Evolutionary conservation across 495 filamentous ascomycete species (phyloP), one percentile per base, ranked within the genome.

Genomic region (Neurospora sp.): DNA sequence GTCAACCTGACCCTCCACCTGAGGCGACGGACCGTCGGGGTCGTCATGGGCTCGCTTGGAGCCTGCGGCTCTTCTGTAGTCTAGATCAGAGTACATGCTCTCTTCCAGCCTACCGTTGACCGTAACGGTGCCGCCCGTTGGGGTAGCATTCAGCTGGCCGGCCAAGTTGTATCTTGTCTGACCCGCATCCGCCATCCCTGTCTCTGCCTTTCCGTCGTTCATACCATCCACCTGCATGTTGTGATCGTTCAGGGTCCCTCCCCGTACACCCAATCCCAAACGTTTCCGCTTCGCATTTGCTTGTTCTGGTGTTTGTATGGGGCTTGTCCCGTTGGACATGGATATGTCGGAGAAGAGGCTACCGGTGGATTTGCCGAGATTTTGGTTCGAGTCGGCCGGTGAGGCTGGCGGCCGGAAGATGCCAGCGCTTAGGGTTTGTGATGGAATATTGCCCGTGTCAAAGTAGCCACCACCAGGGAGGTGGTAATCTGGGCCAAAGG

Each of bases 361-460:
- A 27, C 82, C 81, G 10, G 89, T 88, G 10, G 89, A 89, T 73
- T 82, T 83, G 16, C 80, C 78, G 6, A 87, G 82, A 75, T 90
- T 88, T 10, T 90, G 89, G 37, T 84, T 88, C 9, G 89, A 88
- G 3, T 88, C 83, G 5, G 90, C 89, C 5, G 89, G 86, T 18
- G 91, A 88, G n/a, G 82, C 79, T 5, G 92, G 91, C 3, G 91
- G 87, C 73, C 89, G 91, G 79, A 93, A 94, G 76, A 94, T 81
- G 79, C 87, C 79, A 76, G 86, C 82, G 87, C 75, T 80, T 5
- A 82, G 73, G 18, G 77, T 53, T 42, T 89, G 78, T 82, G 82
- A 80, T 82, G 79, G 71, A 68, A 73, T 72, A 22, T 77, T 74
- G 12, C 77, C 70, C 11, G 75, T 31, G 59, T 90, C 87, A 70